phyloP scores from a whole-genome alignment of 305 asterid species.

The Nicotiana rustica region DNA sequence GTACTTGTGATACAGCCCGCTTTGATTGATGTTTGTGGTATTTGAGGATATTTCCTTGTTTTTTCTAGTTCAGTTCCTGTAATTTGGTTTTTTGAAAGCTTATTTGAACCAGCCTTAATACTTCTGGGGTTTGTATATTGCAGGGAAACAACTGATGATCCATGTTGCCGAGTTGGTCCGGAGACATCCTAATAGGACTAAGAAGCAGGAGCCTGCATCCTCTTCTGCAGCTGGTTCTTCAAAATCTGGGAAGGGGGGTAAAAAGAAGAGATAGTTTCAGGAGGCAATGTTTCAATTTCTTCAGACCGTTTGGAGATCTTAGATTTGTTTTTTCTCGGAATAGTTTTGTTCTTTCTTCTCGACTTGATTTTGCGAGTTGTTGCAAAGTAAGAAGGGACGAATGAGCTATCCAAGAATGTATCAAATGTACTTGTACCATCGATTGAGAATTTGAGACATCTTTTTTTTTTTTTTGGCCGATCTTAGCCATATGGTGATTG shows the following conservation, averaged over 20 bases:
- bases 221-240: constrained; percentile 64
- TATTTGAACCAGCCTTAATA: background rate
- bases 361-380: constrained; percentile 18
- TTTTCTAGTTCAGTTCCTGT: background rate
- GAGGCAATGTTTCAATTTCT: background rate
- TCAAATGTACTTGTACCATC: constrained; percentile 15
- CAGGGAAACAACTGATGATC: constrained; percentile 84
- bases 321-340: constrained; percentile 2
- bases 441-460: background rate
- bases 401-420: constrained; percentile 17
- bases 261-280: constrained; percentile 67
- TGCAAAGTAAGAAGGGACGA: background rate
- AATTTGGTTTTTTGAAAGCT: background rate
- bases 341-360: background rate
- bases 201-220: constrained; percentile 73
- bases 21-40: background rate
- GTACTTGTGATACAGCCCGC: background rate
- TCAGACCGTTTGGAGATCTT: constrained; percentile 20
- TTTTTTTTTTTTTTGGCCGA: background rate
- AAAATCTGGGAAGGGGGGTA: constrained; percentile 86
- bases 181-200: constrained; percentile 81
- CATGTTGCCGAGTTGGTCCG: constrained; percentile 86
- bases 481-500: background rate
- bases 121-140: constrained; percentile 32
- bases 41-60: background rate